A percentile compares a stretch with the other conserved stretches of the same genome.
phyloP scores from a whole-genome alignment of 2,329 filamentous ascomycete species.

The Aureobasidium sp. region DNA sequence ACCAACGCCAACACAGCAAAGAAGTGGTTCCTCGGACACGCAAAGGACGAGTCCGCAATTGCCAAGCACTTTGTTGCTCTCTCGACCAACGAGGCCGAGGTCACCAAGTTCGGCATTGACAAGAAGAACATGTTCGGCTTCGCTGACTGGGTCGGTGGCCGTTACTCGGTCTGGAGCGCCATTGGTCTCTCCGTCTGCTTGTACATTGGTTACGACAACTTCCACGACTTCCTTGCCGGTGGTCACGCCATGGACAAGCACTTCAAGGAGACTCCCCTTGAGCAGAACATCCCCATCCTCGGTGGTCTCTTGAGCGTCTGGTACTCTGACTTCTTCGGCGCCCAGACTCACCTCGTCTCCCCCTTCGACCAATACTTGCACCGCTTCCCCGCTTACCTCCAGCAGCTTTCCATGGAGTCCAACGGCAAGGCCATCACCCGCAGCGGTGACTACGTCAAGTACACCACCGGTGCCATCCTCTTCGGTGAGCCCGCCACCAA shows the following conservation, averaged over 20 bases:
- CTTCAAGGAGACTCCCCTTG: slow-evolving; percentile 82
- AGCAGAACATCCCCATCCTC: slow-evolving; percentile 89
- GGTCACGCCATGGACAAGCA: slow-evolving; percentile 98
- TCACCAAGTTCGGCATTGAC: slow-evolving; percentile 98
- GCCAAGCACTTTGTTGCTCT: slow-evolving; percentile 98
- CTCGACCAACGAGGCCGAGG: slow-evolving; percentile 89
- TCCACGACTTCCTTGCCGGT: slow-evolving; percentile 88
- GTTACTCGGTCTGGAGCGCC: slow-evolving; percentile 98
- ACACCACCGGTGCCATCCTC: slow-evolving; percentile 90
- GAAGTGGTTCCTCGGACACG: slow-evolving; percentile 84
- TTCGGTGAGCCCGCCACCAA: slow-evolving; percentile 99
- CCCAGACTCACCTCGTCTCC: slow-evolving; percentile 93
- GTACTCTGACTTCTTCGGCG: slow-evolving; percentile 98
- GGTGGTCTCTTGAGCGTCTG: slow-evolving; percentile 92
- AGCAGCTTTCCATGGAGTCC: slow-evolving; percentile 99
- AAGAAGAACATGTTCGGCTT: slow-evolving; percentile 99
- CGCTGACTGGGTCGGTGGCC: slow-evolving; percentile 94
- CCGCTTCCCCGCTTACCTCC: slow-evolving; percentile 97
- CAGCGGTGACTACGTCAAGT: slow-evolving; percentile 80
- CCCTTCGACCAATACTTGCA: slow-evolving; percentile 99
- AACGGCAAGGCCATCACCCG: slow-evolving; percentile 97
- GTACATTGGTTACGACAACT: slow-evolving; percentile 96
- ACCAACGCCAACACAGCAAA: slow-evolving; percentile 98
- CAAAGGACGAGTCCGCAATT: slow-evolving; percentile 65
- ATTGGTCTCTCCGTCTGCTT: slow-evolving; percentile 91